Evolutionary conservation across 1,284 basidiomycete species (phyloP), one percentile per base, ranked within the genome.

Genomic region (Cryptococcus sp.): DNA sequence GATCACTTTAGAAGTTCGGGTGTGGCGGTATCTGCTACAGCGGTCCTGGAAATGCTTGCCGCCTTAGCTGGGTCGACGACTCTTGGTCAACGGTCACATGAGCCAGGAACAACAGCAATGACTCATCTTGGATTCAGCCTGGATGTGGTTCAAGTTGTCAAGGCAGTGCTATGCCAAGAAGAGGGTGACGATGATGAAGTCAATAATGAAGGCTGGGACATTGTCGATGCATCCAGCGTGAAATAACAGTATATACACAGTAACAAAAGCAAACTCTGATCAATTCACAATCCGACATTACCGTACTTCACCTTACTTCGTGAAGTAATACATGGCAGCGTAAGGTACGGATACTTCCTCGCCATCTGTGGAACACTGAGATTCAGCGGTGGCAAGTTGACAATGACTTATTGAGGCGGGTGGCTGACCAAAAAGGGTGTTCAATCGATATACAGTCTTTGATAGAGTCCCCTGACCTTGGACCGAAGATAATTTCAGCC

Each of bases 361-460:
- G 7, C 77, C 74, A 37, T 79, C 80, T 4, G 70, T 68, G 0
- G 67, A 64, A 70, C 82, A 84, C 78, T 80, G 36, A 3, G 43
- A 14, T 49, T 51, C 53, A 56, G 44, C 56, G 36, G n/a, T 34
- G 49, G 32, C 43, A 41, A 37, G 15, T 14, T 37, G 44, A 8
- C 8, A 31, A 35, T 42, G 14, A 73, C 79, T 68, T 63, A 82
- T 82, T 13, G 78, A 78, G n/a, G 80, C 60, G 36, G 85, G 84
- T 11, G 85, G 83, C 66, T 85, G 83, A n/a, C 86, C 85, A 37
- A 77, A 79, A 30, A 78, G 76, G 7, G 85, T 87, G 64, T 84
- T 80, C 8, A 82, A 75, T 50, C 85, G 75, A 74, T 80, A 84
- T 5, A 86, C 77, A 52, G 79, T 71, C 53, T 76, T 76, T 3